Base-by-base conservation (phyloP, 208 protist genomes). In the Trypanosoma grayi region DNA sequence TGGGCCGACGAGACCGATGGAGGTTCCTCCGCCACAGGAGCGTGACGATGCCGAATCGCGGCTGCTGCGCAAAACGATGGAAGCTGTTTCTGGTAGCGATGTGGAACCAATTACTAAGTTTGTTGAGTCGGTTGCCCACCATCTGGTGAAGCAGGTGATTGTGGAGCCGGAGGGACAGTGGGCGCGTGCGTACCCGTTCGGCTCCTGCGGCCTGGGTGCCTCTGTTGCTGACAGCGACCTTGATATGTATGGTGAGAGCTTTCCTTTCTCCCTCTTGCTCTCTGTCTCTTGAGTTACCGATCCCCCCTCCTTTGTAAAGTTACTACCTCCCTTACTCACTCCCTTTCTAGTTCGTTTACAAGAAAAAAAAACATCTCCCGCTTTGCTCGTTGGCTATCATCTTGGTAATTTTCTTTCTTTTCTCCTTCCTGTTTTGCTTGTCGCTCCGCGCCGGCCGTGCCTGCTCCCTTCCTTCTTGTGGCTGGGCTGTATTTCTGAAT, bases 181-280 rank as follows among this genome's bases (percentile, higher is more conserved):
- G 86, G 79, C 65, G 43, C 51, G 56, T 16, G 70, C 64, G 1
- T 57, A 68, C 36, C 63, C 75, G 4, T 95, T 92, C 73, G 90
- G 90, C 20, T 95, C 90, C 2, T 76, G 68, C 52, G 86, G 75
- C 14, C 75, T 95, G 4, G 71, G 66, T n/a, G 90, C 90, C 25
- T 76, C 82, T 24, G 82, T 91, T 57, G 66, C 63, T 43, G 79
- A 81, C 66, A 95, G 90, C 74, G 90, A 95, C 68, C 81, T 92
- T 60, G 90, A 95, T 95, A 90, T 93, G 90, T 95, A 95, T 93
- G 86, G 72, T 92, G 85, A 90, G 79, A 73, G 1, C 28, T 28
- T 53, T 60, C 31, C 45, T 53, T 57, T 69, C 55, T 58, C 56
- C 36, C 16, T 18, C 27, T 54, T 44, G 3, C 52, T 46, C 52